A percentile compares a stretch with the other conserved stretches of the same genome.
Evolutionary conservation across 768 basidiomycete species (phyloP).

Genomic region (Lentinula aciculospora): DNA sequence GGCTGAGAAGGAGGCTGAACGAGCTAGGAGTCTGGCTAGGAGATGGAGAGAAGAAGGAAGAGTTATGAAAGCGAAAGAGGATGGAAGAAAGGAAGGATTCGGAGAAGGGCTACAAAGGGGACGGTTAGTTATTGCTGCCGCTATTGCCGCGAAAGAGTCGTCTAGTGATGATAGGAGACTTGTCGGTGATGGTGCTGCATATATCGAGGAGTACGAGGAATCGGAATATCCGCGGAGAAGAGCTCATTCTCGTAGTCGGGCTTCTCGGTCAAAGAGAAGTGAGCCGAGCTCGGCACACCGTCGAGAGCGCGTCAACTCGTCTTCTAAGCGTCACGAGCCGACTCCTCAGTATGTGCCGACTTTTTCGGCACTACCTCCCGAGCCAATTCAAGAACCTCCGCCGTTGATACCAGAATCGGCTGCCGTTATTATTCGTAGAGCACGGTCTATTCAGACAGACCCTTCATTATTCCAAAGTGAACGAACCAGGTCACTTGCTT

Average conservation of each 20-base stretch:
- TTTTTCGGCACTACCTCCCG: not conserved
- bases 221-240: not conserved
- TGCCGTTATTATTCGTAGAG: not conserved
- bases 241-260: not conserved
- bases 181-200: slow-evolving; percentile 8
- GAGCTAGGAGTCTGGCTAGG: slow-evolving; percentile 47
- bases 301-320: not conserved
- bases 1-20: slow-evolving; percentile 24
- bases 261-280: not conserved
- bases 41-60: slow-evolving; percentile 50
- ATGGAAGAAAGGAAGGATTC: slow-evolving; percentile 41
- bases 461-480: not conserved
- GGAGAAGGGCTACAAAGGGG: slow-evolving; percentile 51
- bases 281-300: not conserved
- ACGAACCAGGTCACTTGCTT: not conserved
- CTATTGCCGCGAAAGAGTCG: slow-evolving; percentile 1
- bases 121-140: slow-evolving; percentile 14
- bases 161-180: not conserved
- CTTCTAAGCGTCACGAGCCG: not conserved
- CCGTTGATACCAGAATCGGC: not conserved
- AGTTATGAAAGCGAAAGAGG: slow-evolving; percentile 45
- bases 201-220: slow-evolving; percentile 7
- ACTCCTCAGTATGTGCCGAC: not conserved
- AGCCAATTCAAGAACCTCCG: not conserved
- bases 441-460: slow-evolving; percentile 4